phyloP scores from a whole-genome alignment of 1,139 yeast species.

The Entelexis sorbosivorans region DNA sequence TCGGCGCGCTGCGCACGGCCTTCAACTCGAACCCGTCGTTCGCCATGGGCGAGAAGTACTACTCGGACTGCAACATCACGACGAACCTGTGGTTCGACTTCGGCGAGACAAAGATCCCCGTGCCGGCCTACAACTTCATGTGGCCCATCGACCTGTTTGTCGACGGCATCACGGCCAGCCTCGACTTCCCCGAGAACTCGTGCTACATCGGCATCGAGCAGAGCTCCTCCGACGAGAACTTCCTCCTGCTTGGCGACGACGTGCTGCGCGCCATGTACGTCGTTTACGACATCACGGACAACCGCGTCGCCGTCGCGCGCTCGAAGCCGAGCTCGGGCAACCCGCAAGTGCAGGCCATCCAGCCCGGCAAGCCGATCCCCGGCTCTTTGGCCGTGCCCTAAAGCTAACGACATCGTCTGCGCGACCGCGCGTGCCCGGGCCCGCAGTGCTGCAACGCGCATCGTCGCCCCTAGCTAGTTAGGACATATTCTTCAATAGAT shows the following conservation, averaged over 20 bases:
- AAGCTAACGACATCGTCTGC: neutral
- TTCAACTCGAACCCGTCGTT: slow-evolving; percentile 33
- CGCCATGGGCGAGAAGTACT: slow-evolving; percentile 30
- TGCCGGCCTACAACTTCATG: slow-evolving; percentile 39
- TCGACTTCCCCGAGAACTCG: slow-evolving; percentile 32
- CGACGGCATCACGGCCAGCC: slow-evolving; percentile 26
- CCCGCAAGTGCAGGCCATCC: slow-evolving; percentile 28
- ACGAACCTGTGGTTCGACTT: slow-evolving; percentile 37
- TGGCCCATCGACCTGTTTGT: slow-evolving; percentile 32
- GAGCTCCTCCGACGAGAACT: slow-evolving; percentile 27
- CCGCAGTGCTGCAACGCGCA: neutral
- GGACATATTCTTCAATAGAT: neutral
- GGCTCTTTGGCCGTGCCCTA: slow-evolving; percentile 11
- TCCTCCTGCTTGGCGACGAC: slow-evolving; percentile 40
- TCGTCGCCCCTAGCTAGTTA: neutral
- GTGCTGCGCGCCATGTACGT: slow-evolving; percentile 44
- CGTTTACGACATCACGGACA: slow-evolving; percentile 45
- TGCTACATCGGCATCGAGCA: slow-evolving; percentile 32
- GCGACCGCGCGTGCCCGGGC: too few relatives aligned
- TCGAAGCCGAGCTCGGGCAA: slow-evolving; percentile 28
- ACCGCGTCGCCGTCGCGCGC: slow-evolving; percentile 43
- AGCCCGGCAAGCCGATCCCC: slow-evolving; percentile 24
- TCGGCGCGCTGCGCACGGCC: slow-evolving; percentile 28
- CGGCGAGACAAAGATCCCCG: slow-evolving; percentile 41
- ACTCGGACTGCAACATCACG: slow-evolving; percentile 33